phyloP scores from a whole-genome alignment of 192 early-diverging fungal species.

The Coemansia sp. region DNA sequence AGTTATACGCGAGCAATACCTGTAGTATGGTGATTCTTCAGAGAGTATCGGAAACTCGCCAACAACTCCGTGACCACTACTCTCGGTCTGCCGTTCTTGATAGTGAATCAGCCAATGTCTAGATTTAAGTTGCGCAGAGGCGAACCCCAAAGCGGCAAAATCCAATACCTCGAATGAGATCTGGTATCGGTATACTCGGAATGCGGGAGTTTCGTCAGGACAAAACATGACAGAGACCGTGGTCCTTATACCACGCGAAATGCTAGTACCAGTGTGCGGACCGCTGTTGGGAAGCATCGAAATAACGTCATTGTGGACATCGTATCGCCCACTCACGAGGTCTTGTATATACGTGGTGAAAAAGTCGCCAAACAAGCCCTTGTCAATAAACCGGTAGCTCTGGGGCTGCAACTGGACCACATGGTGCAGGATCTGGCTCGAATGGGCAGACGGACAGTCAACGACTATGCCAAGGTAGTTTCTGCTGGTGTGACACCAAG shows the following conservation, averaged over 20 bases:
- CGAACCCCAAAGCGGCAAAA: slow-evolving; percentile 15
- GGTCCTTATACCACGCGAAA: slow-evolving; percentile 34
- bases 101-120: slow-evolving; percentile 42
- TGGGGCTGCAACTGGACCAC: slow-evolving; percentile 49
- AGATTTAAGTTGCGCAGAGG: slow-evolving; percentile 37
- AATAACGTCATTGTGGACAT: slow-evolving; percentile 23
- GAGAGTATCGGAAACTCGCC: slow-evolving; percentile 42
- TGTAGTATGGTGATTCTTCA: slow-evolving; percentile 23
- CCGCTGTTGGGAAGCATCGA: slow-evolving; percentile 51
- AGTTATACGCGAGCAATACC: slow-evolving; percentile 39
- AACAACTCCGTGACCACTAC: slow-evolving; percentile 31
- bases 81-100: slow-evolving; percentile 20
- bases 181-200: slow-evolving; percentile 46
- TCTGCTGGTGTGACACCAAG: slow-evolving; percentile 36
- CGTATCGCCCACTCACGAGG: slow-evolving; percentile 26
- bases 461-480: slow-evolving; percentile 52
- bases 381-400: slow-evolving; percentile 37
- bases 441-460: slow-evolving; percentile 17
- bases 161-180: slow-evolving; percentile 43
- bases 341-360: slow-evolving; percentile 33
- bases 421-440: slow-evolving; percentile 31
- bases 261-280: slow-evolving; percentile 24
- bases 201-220: slow-evolving; percentile 31
- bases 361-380: slow-evolving; percentile 50
- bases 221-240: slow-evolving; percentile 54